Percentiles rank a stretch among this genome's conserved stretches.
These are phyloP conservation scores for Colletotrichum australisinense DNA, from an alignment of 2,329 filamentous ascomycete genomes.

Conservation along the genomic window DNA sequence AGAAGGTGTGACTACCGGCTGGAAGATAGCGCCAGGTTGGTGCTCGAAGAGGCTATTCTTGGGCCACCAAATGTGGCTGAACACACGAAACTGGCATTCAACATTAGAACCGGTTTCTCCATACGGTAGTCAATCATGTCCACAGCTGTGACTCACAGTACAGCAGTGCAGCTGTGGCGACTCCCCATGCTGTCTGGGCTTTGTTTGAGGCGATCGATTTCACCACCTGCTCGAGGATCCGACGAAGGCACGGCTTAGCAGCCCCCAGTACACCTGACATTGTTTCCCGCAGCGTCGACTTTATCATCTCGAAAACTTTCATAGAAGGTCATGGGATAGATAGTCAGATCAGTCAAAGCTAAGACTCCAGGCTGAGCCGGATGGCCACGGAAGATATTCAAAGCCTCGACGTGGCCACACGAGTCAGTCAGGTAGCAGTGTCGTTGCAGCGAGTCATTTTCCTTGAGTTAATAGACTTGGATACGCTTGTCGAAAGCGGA, in stretches of 20 bases:
- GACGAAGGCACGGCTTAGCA: background rate
- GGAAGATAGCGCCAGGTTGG: conserved; percentile 47
- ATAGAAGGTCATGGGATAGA: too few relatives aligned
- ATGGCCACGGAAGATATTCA: too few relatives aligned
- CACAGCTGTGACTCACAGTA: background rate
- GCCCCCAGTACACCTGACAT: background rate
- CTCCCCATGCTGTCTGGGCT: background rate
- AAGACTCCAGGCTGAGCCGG: background rate
- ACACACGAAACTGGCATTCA: conserved; percentile 44
- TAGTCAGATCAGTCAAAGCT: too few relatives aligned
- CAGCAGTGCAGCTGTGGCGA: background rate
- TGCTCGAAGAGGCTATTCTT: conserved; percentile 35
- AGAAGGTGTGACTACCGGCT: conserved; percentile 69
- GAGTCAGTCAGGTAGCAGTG: background rate
- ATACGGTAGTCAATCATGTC: background rate
- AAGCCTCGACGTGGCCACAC: background rate
- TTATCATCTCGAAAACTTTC: background rate
- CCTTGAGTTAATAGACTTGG: background rate
- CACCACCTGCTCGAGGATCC: background rate
- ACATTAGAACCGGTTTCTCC: background rate
- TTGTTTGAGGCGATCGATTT: background rate
- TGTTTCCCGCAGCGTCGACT: background rate
- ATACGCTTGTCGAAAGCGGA: background rate
- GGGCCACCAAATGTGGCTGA: conserved; percentile 49
- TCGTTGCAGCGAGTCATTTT: background rate